Conservation (phyloP, 2,329 filamentous ascomycete species). For the Colletotrichum gigasporum region DNA sequence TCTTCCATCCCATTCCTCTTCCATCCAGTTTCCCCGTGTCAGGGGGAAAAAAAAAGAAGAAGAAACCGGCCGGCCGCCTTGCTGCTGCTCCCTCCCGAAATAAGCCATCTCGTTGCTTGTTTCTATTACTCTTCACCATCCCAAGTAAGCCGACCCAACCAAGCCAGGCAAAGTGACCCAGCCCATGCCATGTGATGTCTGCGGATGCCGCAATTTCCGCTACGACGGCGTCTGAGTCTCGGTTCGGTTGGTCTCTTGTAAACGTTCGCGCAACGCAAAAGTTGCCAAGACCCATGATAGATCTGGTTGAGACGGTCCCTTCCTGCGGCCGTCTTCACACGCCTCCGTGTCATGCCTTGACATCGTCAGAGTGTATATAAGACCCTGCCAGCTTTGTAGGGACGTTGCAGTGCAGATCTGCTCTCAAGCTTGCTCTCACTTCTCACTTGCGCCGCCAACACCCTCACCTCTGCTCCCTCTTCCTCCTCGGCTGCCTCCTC, state of each 20-base stretch:
- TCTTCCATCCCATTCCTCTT: not conserved
- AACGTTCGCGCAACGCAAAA: not conserved
- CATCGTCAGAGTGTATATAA: slow-evolving; percentile 19
- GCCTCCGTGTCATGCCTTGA: not conserved
- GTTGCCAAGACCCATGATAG: slow-evolving; percentile 25
- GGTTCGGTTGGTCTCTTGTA: not conserved
- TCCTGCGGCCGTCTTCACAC: not conserved
- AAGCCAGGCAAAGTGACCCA: slow-evolving; percentile 25
- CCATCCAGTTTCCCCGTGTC: slow-evolving; percentile 1
- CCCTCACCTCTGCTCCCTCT: not conserved
- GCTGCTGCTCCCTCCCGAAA: not conserved
- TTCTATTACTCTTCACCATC: slow-evolving; percentile 13
- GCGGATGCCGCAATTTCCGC: slow-evolving; percentile 28
- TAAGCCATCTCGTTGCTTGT: not conserved
- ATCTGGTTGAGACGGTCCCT: slow-evolving; percentile 1
- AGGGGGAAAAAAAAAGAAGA: not conserved
- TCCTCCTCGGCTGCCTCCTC: not conserved
- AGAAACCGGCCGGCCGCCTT: not conserved
- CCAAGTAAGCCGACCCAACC: slow-evolving; percentile 4
- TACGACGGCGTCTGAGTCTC: not conserved
- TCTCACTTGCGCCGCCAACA: too few relatives aligned
- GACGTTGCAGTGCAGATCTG: not conserved
- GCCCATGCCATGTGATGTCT: slow-evolving; percentile 28
- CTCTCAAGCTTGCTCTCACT: slow-evolving; percentile 14
- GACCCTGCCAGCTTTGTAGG: slow-evolving; percentile 8